These are phyloP conservation scores for Capsicum rhomboideum DNA, from an alignment of 257 asterid genomes.

Conservation along the genomic window DNA sequence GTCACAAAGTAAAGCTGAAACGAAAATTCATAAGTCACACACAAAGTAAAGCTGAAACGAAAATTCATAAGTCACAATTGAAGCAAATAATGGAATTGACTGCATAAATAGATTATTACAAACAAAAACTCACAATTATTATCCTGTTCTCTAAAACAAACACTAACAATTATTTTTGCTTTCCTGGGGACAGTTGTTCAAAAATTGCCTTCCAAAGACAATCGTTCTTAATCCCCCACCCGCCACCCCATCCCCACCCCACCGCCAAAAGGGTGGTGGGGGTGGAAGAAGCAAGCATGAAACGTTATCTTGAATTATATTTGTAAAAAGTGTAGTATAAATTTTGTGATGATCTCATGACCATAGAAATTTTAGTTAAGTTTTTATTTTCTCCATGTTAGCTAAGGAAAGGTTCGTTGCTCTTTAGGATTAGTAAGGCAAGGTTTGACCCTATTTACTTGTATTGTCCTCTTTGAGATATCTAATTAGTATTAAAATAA, in stretches of 20 bases:
- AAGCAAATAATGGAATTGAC: not conserved
- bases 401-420: too few relatives aligned
- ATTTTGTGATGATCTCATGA: not conserved
- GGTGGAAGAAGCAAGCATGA: not conserved
- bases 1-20: not conserved
- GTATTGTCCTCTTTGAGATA: too few relatives aligned
- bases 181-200: not conserved
- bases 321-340: not conserved
- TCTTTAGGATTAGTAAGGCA: too few relatives aligned
- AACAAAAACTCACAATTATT: not conserved
- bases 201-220: not conserved
- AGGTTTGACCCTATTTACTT: too few relatives aligned
- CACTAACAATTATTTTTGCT: not conserved
- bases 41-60: not conserved
- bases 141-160: not conserved
- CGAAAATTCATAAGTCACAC: not conserved
- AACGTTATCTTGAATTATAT: not conserved
- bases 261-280: too few relatives aligned
- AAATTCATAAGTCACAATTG: not conserved
- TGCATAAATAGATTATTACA: not conserved
- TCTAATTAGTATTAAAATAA: too few relatives aligned
- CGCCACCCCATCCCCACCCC: too few relatives aligned
- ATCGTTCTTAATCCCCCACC: not conserved
- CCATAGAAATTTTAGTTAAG: too few relatives aligned
- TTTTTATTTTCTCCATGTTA: too few relatives aligned